A percentile compares a stretch with the other conserved stretches of the same genome.
Conservation (phyloP, 306 rosid species). For the Sophora flavescens region DNA sequence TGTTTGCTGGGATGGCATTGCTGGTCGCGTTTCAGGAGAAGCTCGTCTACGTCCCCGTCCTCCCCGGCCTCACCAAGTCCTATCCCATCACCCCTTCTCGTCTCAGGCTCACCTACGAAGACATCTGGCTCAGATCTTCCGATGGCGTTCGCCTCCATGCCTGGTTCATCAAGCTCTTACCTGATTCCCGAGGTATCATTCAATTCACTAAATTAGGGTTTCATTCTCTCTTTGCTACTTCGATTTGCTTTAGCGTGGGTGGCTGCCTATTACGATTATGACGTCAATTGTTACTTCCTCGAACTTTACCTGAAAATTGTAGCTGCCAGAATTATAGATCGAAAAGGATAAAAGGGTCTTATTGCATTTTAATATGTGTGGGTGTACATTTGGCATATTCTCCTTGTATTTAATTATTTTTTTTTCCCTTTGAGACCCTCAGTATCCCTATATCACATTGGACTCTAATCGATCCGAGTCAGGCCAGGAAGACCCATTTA, state of each 20-base stretch:
- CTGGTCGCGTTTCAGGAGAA: constrained; percentile 93
- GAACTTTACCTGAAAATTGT: not conserved
- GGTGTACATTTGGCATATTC: not conserved
- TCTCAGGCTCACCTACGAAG: constrained; percentile 82
- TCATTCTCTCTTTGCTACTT: constrained; percentile 8
- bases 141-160: constrained; percentile 97
- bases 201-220: not conserved
- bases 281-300: not conserved
- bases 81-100: constrained; percentile 85
- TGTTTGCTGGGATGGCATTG: constrained; percentile 89
- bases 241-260: not conserved
- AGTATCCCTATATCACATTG: no score
- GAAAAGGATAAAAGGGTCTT: not conserved
- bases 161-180: constrained; percentile 98
- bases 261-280: not conserved
- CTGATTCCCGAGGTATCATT: constrained; percentile 78
- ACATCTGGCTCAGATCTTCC: constrained; percentile 86
- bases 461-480: no score
- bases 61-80: constrained; percentile 90
- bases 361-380: not conserved
- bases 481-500: no score
- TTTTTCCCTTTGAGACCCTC: no score
- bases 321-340: constrained; percentile 7
- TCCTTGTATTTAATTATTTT: no score
- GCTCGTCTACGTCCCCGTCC: constrained; percentile 90